Percentiles rank a stretch among this genome's conserved stretches.
phyloP scores from a whole-genome alignment of 1,284 basidiomycete genomes.

The Ganoderma lucidum region DNA sequence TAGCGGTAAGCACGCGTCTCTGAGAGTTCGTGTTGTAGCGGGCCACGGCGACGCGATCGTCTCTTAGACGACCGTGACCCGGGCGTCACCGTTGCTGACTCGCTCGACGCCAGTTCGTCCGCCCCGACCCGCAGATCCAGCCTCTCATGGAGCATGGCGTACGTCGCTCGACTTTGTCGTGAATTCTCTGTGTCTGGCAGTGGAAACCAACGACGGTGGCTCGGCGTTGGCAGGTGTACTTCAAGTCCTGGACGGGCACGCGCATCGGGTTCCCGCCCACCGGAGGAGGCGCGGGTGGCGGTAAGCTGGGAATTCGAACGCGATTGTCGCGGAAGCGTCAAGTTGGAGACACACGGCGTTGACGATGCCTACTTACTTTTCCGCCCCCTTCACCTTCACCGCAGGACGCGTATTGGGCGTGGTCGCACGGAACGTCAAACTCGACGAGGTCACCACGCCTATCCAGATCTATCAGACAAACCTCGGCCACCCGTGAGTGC shows the following conservation, averaged over 20 bases:
- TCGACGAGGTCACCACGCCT: slow-evolving; percentile 56
- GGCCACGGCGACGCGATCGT: slow-evolving; percentile 7
- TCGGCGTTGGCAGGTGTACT: slow-evolving; percentile 54
- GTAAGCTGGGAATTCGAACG: slow-evolving; percentile 38
- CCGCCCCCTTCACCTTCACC: not conserved
- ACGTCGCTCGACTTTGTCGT: slow-evolving; percentile 31
- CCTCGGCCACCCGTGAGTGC: slow-evolving; percentile 53
- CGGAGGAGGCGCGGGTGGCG: slow-evolving; percentile 66
- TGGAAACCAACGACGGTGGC: slow-evolving; percentile 1
- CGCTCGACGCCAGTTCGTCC: slow-evolving; percentile 46
- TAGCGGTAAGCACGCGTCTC: slow-evolving; percentile 46
- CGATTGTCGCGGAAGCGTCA: not conserved
- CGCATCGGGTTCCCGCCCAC: slow-evolving; percentile 65
- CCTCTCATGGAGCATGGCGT: slow-evolving; percentile 64
- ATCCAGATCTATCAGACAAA: slow-evolving; percentile 64
- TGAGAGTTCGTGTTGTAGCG: not conserved
- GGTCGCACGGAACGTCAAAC: slow-evolving; percentile 51
- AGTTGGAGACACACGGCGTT: not conserved
- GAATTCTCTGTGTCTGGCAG: slow-evolving; percentile 12
- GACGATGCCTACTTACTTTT: not conserved
- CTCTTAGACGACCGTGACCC: slow-evolving; percentile 1
- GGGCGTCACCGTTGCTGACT: not conserved
- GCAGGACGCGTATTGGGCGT: slow-evolving; percentile 61
- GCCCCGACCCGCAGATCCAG: slow-evolving; percentile 56
- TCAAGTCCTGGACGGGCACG: slow-evolving; percentile 70